Evolutionary conservation across 305 asterid genomes (phyloP).

Genomic region (Euphrasia arctica): DNA sequence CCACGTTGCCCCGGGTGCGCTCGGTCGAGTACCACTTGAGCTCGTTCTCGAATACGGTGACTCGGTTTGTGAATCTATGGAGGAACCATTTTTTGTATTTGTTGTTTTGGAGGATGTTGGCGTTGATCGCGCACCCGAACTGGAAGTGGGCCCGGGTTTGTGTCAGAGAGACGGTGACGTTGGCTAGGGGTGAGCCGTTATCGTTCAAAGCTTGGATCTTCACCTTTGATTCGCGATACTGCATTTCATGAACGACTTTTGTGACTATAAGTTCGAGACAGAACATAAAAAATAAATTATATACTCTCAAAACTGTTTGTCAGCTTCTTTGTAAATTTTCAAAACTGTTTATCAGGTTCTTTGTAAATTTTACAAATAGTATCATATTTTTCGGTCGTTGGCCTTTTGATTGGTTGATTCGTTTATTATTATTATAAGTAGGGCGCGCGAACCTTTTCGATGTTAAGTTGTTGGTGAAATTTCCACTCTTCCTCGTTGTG

Average conservation of each 20-base stretch:
- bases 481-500: not conserved
- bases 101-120: conserved; percentile 33
- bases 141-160: conserved; percentile 41
- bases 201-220: conserved; percentile 45
- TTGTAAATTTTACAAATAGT: no score
- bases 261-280: no score
- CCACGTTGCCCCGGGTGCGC: conserved; percentile 23
- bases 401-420: not conserved
- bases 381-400: no score
- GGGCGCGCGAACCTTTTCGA: not conserved
- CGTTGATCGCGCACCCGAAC: conserved; percentile 50
- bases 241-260: not conserved
- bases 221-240: conserved; percentile 55
- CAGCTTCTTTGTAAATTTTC: no score
- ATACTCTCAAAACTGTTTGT: no score
- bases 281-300: no score
- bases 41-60: conserved; percentile 58
- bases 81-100: conserved; percentile 56
- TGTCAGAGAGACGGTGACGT: conserved; percentile 41
- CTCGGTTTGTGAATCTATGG: conserved; percentile 42
- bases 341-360: no score
- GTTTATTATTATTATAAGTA: not conserved
- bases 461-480: not conserved
- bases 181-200: conserved; percentile 40
- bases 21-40: conserved; percentile 49